phyloP scores from a whole-genome alignment of 1,139 yeast genomes.

The Debaryomyces subglobosus region DNA sequence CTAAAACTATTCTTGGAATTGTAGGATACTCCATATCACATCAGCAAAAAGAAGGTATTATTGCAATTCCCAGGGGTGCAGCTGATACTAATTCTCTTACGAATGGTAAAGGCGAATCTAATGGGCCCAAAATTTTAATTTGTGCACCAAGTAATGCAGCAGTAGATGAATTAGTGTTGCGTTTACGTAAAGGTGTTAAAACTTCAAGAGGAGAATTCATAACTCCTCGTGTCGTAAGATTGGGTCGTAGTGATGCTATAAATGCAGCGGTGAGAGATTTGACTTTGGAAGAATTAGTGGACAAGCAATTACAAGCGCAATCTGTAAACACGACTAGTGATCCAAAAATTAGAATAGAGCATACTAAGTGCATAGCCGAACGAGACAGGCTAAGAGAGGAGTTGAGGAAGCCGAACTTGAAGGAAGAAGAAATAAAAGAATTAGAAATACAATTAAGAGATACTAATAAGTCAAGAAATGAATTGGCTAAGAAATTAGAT shows the following conservation, averaged over 20 bases:
- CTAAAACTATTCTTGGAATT: conserved; percentile 92
- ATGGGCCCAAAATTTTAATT: conserved; percentile 57
- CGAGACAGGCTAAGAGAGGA: conserved; percentile 51
- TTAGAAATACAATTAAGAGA: conserved; percentile 55
- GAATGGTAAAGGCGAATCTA: conserved; percentile 11
- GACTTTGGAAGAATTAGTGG: conserved; percentile 87
- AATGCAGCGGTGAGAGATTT: conserved; percentile 80
- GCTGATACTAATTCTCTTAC: neutral
- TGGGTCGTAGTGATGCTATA: conserved; percentile 90
- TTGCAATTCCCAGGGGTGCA: conserved; percentile 25
- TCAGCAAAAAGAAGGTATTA: conserved; percentile 28
- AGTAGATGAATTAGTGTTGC: conserved; percentile 91
- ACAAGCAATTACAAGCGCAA: conserved; percentile 56
- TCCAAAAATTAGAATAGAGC: conserved; percentile 53
- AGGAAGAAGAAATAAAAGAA: conserved; percentile 43
- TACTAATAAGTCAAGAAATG: conserved; percentile 62
- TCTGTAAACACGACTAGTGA: conserved; percentile 39
- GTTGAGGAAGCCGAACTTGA: conserved; percentile 34
- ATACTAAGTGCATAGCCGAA: conserved; percentile 52
- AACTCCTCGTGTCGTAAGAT: conserved; percentile 76
- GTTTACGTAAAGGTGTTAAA: conserved; percentile 74
- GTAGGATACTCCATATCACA: conserved; percentile 70
- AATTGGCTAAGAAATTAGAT: conserved; percentile 73
- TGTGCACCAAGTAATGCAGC: conserved; percentile 99
- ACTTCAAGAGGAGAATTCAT: conserved; percentile 59